Conservation (phyloP, 2,329 filamentous ascomycete genomes). For the Fusarium torreyae region DNA sequence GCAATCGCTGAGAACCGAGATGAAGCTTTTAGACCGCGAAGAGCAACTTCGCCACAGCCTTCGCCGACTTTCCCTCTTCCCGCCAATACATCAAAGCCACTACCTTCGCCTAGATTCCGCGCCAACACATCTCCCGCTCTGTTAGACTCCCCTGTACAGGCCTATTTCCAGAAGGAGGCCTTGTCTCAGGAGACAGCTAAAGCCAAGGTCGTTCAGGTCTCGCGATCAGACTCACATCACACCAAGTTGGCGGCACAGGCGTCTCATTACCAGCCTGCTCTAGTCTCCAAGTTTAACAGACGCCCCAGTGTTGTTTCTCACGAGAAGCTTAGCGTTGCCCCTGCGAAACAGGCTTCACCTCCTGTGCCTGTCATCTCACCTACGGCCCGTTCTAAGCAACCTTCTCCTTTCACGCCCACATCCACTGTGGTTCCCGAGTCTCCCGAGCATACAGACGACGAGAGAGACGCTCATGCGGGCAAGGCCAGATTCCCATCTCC, state of each 20-base stretch:
- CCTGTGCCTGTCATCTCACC: slow-evolving; percentile 22
- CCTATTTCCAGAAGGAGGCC: slow-evolving; percentile 51
- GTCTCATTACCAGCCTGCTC: slow-evolving; percentile 22
- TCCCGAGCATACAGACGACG: slow-evolving; percentile 51
- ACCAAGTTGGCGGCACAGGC: slow-evolving; percentile 20
- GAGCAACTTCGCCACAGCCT: slow-evolving; percentile 66
- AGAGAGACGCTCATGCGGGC: slow-evolving; percentile 48
- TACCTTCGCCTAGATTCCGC: slow-evolving; percentile 59
- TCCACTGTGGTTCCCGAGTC: slow-evolving; percentile 59
- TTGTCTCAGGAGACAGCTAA: slow-evolving; percentile 18
- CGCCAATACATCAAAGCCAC: slow-evolving; percentile 37
- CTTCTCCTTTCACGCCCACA: slow-evolving; percentile 42
- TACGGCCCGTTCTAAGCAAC: slow-evolving; percentile 23
- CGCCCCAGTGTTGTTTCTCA: slow-evolving; percentile 22
- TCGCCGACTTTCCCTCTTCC: slow-evolving; percentile 59
- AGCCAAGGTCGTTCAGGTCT: slow-evolving; percentile 33
- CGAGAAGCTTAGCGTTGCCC: slow-evolving; percentile 22
- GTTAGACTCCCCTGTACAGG: slow-evolving; percentile 60
- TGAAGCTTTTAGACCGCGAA: slow-evolving; percentile 54
- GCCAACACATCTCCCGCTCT: slow-evolving; percentile 70
- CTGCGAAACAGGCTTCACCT: slow-evolving; percentile 30
- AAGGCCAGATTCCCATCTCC: slow-evolving; percentile 55
- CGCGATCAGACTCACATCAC: slow-evolving; percentile 17
- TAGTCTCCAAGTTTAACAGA: slow-evolving; percentile 51
- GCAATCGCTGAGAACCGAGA: slow-evolving; percentile 57